Conservation (phyloP, 768 basidiomycete species). For the Rhizopogon vinicolor region DNA sequence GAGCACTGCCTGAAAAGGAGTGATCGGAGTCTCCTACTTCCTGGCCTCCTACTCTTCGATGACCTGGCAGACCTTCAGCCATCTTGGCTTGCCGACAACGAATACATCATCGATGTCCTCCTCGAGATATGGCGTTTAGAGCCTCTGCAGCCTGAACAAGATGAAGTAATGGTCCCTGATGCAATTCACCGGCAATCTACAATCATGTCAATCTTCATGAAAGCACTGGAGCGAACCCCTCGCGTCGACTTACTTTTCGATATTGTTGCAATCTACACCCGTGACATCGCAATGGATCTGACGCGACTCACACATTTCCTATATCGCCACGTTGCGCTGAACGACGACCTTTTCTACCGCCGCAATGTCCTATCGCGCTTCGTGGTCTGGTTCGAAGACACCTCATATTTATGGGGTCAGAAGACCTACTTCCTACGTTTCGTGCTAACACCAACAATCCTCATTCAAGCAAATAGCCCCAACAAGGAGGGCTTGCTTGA, state of each 20-base stretch:
- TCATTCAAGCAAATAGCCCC: conserved; percentile 64
- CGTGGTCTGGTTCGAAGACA: conserved; percentile 75
- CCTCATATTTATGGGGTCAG: conserved; percentile 59
- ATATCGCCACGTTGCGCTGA: conserved; percentile 78
- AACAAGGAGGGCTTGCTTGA: conserved; percentile 63
- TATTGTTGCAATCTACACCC: conserved; percentile 74
- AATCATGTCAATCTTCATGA: conserved; percentile 74
- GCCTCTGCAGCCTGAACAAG: conserved; percentile 38
- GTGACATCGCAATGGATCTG: conserved; percentile 77
- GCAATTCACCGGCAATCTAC: conserved; percentile 56
- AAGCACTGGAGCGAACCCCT: conserved; percentile 60
- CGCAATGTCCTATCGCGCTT: conserved; percentile 85
- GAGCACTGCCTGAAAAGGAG: conserved; percentile 44
- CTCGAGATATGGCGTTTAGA: conserved; percentile 68
- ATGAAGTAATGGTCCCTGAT: conserved; percentile 41
- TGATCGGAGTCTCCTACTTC: conserved; percentile 49
- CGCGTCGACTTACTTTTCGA: conserved; percentile 90
- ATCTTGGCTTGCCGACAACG: conserved; percentile 67
- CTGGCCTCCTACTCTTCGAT: conserved; percentile 70
- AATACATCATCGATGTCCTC: conserved; percentile 64
- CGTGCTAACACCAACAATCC: conserved; percentile 81
- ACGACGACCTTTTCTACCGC: conserved; percentile 61
- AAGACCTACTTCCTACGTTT: conserved; percentile 79
- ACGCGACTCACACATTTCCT: conserved; percentile 79
- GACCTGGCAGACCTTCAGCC: conserved; percentile 70